Base-by-base conservation (phyloP, 345 rosid species). In the Isatis tinctoria region DNA sequence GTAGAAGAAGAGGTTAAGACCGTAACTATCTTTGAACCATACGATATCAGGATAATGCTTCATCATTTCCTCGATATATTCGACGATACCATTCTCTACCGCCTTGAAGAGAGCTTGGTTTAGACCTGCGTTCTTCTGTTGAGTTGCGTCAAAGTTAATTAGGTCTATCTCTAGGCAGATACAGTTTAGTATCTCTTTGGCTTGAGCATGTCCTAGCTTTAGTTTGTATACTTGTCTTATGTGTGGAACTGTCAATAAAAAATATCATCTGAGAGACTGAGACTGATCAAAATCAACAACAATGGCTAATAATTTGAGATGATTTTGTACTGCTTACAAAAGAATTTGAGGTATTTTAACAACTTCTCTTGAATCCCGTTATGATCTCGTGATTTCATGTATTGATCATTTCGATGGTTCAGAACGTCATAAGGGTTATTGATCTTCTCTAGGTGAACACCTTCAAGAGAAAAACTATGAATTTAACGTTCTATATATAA, bases 1-100 rank as follows among this genome's bases (percentile, higher is more conserved):
- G 14, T 78, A 81, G 27, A 78, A 72, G 52, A 90, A 88, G 49
- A 90, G 83, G 45, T 83, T 83, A 22, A 87, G 79, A 0, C 82
- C 47, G 9, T 16, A 24, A 0, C 78, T 82, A 54, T 85, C 88
- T 56, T 72, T 80, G 28, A 76, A 78, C 96, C 96, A 87, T 20
- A 86, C 54, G 0, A 84, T 70, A 22, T 85, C 87, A 22, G 93
- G 93, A 73, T 82, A 80, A 18, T 85, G 79, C 27, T 66, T 83
- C 72, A 80, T 82, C 43, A 84, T 67, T 82, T 85, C 90, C 45
- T 73, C 77, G 10, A 90, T 69, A 68, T 86, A 78, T 77, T 90
- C 96, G 2, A 86, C 81, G 5, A 85, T 81, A 28, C 96, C 93
- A 16, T 85, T 74, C 81, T 84, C 83, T 3, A 87, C 82, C 2